phyloP scores from a whole-genome alignment of 176 grass and related monocot genomes.

The Typha latifolia region DNA sequence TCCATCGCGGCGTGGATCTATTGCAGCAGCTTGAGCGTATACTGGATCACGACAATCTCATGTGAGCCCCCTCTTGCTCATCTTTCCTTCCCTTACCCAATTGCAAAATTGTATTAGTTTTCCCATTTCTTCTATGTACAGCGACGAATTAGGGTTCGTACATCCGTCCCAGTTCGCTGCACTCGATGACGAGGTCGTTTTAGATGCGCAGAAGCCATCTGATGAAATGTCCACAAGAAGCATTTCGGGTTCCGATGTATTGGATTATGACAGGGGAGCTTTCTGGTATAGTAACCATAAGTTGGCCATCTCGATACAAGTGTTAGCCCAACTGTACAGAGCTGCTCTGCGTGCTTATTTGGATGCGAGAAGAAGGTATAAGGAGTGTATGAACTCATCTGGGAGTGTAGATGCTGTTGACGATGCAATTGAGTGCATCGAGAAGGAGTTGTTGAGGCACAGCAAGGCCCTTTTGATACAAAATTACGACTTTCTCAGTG shows the following conservation, averaged over 20 bases:
- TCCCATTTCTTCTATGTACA: not conserved
- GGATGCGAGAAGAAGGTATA: conserved; percentile 22
- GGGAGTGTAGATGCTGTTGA: not conserved
- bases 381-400: conserved; percentile 2
- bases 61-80: not conserved
- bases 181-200: not conserved
- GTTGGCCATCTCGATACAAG: conserved; percentile 50
- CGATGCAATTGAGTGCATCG: not conserved
- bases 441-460: conserved; percentile 37
- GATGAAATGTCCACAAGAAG: not conserved
- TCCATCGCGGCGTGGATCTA: not conserved
- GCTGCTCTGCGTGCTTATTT: conserved; percentile 27
- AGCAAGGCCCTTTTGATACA: conserved; percentile 69
- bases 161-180: not conserved
- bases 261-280: conserved; percentile 13
- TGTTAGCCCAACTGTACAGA: conserved; percentile 38
- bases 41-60: not conserved
- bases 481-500: conserved; percentile 48
- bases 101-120: not conserved
- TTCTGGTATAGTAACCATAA: conserved; percentile 79
- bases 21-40: not conserved
- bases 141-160: not conserved
- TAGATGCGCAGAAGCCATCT: not conserved
- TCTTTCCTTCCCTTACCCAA: not conserved
- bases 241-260: conserved; percentile 2